Evolutionary conservation across 1,284 basidiomycete species (phyloP).

Genomic region (Porodaedalea pini): DNA sequence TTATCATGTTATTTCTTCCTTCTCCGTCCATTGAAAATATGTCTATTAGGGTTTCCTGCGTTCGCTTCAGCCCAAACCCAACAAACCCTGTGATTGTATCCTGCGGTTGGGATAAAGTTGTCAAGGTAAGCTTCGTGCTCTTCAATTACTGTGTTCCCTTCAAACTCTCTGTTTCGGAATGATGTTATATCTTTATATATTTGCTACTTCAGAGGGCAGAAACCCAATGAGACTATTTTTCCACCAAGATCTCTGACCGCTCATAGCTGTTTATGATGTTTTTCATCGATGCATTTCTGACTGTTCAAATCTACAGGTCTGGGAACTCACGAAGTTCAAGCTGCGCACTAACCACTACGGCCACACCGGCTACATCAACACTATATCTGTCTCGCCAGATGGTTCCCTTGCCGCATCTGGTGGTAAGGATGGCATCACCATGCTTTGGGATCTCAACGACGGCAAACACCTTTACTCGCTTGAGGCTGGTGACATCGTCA

Average conservation of each 20-base stretch:
- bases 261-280: not conserved
- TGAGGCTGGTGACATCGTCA: conserved; percentile 98
- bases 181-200: conserved; percentile 57
- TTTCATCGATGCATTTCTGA: conserved; percentile 9
- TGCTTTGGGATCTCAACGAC: conserved; percentile 99
- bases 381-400: conserved; percentile 97
- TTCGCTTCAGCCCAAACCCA: conserved; percentile 99
- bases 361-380: conserved; percentile 99
- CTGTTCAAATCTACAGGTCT: conserved; percentile 64
- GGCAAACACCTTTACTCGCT: conserved; percentile 99
- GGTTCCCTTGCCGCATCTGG: conserved; percentile 99
- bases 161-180: conserved; percentile 29
- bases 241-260: conserved; percentile 77
- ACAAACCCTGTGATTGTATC: conserved; percentile 98
- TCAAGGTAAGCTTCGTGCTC: conserved; percentile 75
- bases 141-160: conserved; percentile 14
- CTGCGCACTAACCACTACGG: conserved; percentile 99
- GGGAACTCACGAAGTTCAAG: conserved; percentile 99
- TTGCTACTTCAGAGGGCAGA: conserved; percentile 81
- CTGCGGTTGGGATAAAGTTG: conserved; percentile 99
- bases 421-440: conserved; percentile 99
- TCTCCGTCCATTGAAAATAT: not conserved
- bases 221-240: conserved; percentile 64
- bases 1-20: not conserved
- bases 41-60: conserved; percentile 87